phyloP scores from a whole-genome alignment of 129 eudicot species.

The Artemisia argyi region DNA sequence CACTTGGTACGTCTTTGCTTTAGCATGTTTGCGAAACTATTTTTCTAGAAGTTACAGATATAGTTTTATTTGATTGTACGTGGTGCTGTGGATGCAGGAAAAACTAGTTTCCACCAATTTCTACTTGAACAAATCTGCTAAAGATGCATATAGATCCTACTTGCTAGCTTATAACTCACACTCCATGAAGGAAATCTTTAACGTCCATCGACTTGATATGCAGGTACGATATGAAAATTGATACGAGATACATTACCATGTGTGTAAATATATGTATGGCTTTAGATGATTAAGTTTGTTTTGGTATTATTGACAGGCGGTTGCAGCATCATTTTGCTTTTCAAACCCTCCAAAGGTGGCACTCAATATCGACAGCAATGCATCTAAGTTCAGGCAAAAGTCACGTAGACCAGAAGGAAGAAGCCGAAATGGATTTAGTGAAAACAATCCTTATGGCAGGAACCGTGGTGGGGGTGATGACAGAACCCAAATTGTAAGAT shows the following conservation, averaged over 20 bases:
- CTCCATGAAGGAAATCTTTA: conserved; percentile 86
- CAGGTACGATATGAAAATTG: conserved; percentile 48
- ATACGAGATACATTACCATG: no score
- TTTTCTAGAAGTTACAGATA: neutral
- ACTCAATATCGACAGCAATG: conserved; percentile 71
- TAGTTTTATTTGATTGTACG: neutral
- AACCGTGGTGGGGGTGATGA: conserved; percentile 36
- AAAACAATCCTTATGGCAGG: conserved; percentile 69
- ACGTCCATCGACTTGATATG: conserved; percentile 76
- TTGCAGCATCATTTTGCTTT: conserved; percentile 89
- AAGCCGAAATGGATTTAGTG: conserved; percentile 66
- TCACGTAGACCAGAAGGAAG: conserved; percentile 50
- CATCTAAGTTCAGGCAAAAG: conserved; percentile 74
- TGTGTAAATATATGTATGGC: neutral
- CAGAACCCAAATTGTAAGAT: conserved; percentile 53
- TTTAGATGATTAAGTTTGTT: neutral
- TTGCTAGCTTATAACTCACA: conserved; percentile 83
- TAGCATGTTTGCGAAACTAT: neutral
- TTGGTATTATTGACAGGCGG: conserved; percentile 52
- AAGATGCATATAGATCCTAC: conserved; percentile 88
- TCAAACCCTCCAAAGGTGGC: conserved; percentile 71
- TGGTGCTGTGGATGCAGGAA: conserved; percentile 54
- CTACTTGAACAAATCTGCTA: conserved; percentile 83
- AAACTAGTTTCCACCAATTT: conserved; percentile 68
- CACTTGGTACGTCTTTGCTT: conserved; percentile 55